Conservation (phyloP, 1,284 basidiomycete genomes). For the Gomphus sp. region DNA sequence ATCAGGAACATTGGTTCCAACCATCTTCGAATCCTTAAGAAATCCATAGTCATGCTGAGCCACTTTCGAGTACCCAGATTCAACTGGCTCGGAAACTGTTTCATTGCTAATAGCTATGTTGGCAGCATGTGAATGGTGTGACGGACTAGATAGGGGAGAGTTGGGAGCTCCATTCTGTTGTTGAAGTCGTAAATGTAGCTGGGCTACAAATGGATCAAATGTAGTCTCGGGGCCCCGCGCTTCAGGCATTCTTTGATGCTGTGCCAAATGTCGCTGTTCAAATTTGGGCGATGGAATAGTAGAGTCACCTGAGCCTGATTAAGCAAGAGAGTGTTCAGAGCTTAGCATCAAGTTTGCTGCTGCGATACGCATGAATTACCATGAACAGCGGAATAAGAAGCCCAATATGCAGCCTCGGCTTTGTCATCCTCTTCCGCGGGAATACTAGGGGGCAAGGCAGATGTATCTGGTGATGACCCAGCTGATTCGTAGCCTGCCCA, state of each 20-base stretch:
- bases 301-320: constrained; percentile 40
- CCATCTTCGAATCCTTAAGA: neutral
- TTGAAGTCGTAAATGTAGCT: constrained; percentile 7
- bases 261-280: neutral
- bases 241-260: neutral
- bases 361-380: constrained; percentile 30
- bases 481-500: constrained; percentile 15
- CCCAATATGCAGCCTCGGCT: constrained; percentile 69
- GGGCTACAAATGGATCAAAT: constrained; percentile 3
- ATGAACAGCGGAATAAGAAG: constrained; percentile 56
- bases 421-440: constrained; percentile 18
- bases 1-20: neutral
- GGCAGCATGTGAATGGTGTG: neutral
- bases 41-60: neutral
- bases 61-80: neutral
- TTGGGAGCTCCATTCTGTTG: neutral
- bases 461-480: constrained; percentile 5
- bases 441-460: neutral
- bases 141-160: neutral
- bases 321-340: constrained; percentile 4
- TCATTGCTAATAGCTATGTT: neutral
- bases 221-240: neutral
- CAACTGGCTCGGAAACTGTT: neutral
- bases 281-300: constrained; percentile 36
- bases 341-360: neutral